phyloP scores from a whole-genome alignment of 352 stramenopile species.

The Phytophthora hibernalis region DNA sequence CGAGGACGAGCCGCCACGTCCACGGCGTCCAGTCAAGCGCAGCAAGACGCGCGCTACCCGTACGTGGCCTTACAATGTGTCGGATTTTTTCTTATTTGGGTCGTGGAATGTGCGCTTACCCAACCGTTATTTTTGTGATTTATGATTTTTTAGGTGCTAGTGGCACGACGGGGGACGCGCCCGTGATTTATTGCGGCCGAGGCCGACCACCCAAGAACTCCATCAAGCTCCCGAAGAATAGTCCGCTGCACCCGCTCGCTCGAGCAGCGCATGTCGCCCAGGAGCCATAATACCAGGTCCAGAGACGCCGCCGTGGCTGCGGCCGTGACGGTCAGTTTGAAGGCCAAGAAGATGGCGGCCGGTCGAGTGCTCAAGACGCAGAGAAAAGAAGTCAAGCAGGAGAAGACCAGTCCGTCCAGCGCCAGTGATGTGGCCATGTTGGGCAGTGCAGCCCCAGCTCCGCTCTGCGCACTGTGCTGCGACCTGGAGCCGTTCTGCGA shows the following conservation, averaged over 20 bases:
- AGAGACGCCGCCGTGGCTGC: slow-evolving; percentile 25
- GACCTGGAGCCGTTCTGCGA: slow-evolving; percentile 49
- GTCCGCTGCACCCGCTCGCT: slow-evolving; percentile 9
- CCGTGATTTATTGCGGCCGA: slow-evolving; percentile 49
- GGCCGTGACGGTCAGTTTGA: slow-evolving; percentile 18
- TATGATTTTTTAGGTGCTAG: slow-evolving; percentile 16
- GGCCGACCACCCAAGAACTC: slow-evolving; percentile 55
- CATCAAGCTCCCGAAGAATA: slow-evolving; percentile 45
- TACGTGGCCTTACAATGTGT: slow-evolving; percentile 7
- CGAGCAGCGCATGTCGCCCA: slow-evolving; percentile 36
- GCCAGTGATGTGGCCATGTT: slow-evolving; percentile 66
- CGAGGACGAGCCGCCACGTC: slow-evolving; percentile 28
- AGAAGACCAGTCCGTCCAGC: slow-evolving; percentile 72
- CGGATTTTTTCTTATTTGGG: slow-evolving; percentile 7
- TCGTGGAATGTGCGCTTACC: background rate
- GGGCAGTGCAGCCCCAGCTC: slow-evolving; percentile 44
- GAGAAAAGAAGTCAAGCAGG: slow-evolving; percentile 38
- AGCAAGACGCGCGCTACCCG: slow-evolving; percentile 34
- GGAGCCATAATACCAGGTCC: slow-evolving; percentile 35
- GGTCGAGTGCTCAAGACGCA: slow-evolving; percentile 1
- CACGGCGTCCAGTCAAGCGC: slow-evolving; percentile 36
- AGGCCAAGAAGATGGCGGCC: slow-evolving; percentile 14
- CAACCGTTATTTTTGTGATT: slow-evolving; percentile 12
- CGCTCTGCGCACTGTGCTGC: slow-evolving; percentile 80
- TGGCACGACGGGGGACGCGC: slow-evolving; percentile 26